Evolutionary conservation across 2,329 filamentous ascomycete species (phyloP).

Genomic region (Fulvia fulva): DNA sequence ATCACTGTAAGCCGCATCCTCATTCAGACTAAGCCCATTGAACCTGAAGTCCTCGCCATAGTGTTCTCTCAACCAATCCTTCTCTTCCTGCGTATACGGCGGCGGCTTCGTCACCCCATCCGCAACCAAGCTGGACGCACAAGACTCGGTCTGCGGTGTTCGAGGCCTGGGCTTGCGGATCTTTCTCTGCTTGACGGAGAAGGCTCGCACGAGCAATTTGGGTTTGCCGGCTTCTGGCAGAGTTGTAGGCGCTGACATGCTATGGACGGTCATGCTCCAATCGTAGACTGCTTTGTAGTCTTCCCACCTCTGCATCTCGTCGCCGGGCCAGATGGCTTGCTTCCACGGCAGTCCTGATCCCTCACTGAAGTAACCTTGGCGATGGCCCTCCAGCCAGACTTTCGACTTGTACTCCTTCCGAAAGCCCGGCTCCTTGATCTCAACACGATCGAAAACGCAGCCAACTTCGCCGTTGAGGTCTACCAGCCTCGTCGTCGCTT

Average conservation of each 20-base stretch:
- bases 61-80: conserved; percentile 36
- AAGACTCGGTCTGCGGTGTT: background rate
- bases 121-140: background rate
- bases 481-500: background rate
- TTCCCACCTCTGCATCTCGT: background rate
- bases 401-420: background rate
- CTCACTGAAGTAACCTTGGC: background rate
- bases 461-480: background rate
- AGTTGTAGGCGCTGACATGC: background rate
- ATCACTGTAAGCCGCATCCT: conserved; percentile 22
- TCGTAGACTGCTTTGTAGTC: background rate
- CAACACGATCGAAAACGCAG: background rate
- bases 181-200: background rate
- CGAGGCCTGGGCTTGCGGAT: background rate
- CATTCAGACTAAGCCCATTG: conserved; percentile 35
- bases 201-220: background rate
- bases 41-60: conserved; percentile 36
- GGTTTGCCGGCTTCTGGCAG: background rate
- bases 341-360: background rate
- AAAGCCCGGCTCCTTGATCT: background rate
- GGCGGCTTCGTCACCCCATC: background rate
- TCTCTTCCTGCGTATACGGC: conserved; percentile 22
- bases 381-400: background rate
- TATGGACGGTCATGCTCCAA: background rate
- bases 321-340: background rate